Percentiles rank a stretch among this genome's conserved stretches.
Evolutionary conservation across 2,329 filamentous ascomycete species (phyloP).

Genomic region (Ceratocystis colombiana): DNA sequence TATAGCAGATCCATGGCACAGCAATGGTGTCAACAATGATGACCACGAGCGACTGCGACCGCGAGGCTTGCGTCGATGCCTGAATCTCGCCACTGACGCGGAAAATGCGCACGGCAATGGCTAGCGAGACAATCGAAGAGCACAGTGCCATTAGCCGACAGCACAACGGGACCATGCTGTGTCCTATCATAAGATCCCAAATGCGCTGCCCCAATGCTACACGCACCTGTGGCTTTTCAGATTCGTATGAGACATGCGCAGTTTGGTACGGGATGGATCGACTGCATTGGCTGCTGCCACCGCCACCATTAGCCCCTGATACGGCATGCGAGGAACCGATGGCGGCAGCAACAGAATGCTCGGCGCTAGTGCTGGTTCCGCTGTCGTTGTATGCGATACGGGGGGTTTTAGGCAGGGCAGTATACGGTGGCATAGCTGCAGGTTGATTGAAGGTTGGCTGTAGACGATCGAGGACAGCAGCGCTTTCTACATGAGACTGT

Average conservation of each 20-base stretch:
- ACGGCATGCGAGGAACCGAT: not conserved
- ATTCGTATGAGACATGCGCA: slow-evolving; percentile 18
- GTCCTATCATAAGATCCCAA: slow-evolving; percentile 61
- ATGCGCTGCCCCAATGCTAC: slow-evolving; percentile 43
- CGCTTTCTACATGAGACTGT: slow-evolving; percentile 40
- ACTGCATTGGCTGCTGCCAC: slow-evolving; percentile 27
- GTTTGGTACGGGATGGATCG: not conserved
- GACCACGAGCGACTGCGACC: slow-evolving; percentile 74
- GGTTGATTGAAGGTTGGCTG: slow-evolving; percentile 41
- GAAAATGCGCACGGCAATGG: slow-evolving; percentile 65
- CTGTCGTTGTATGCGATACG: slow-evolving; percentile 17
- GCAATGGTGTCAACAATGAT: slow-evolving; percentile 82
- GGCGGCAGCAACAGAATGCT: slow-evolving; percentile 22
- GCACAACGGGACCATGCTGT: slow-evolving; percentile 73
- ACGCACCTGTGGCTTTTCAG: slow-evolving; percentile 30
- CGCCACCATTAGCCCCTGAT: slow-evolving; percentile 6
- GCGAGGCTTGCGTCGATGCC: slow-evolving; percentile 40
- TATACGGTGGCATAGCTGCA: slow-evolving; percentile 29
- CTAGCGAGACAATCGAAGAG: slow-evolving; percentile 73
- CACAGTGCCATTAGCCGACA: slow-evolving; percentile 74
- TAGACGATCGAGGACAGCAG: slow-evolving; percentile 38
- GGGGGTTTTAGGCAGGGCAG: slow-evolving; percentile 30
- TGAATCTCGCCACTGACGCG: slow-evolving; percentile 37
- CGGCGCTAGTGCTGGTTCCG: slow-evolving; percentile 26
- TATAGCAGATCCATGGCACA: slow-evolving; percentile 81